Evolutionary conservation across 2,329 filamentous ascomycete species (phyloP), one percentile per base, ranked within the genome.

Genomic region (Sporothrix brasiliensis): DNA sequence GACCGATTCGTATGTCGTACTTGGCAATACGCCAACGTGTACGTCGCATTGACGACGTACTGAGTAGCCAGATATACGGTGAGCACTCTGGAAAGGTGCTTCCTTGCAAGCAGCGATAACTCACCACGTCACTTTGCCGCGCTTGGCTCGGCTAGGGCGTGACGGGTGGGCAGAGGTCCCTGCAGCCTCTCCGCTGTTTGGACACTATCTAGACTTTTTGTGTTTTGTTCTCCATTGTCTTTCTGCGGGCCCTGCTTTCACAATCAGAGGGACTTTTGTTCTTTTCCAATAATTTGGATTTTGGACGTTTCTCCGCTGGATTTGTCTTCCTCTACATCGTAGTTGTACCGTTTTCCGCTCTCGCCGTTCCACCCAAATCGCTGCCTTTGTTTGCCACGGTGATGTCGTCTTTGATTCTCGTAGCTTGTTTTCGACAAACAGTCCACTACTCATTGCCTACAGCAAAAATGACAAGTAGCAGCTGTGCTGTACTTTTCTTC

Each of bases 141-240:
- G 41, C 41, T 65, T 41, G 60, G 60, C 60, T 65, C 60, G 60
- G 60, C 41, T 50, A 34, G 7, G 44, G 16, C 24, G 19, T 34
- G 9, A 21, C 27, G 7, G 16, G 21, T 16, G 39, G 39, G 6
- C 13, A 44, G 39, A 24, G 19, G 34, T 2, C 47, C 16, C 13
- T 16, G 14, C 44, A 49, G 44, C 6, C 3, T 50, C 16, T 50
- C 39, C 24, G 58, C 21, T 39, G 44, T 14, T 63, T 56, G n/a
- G 53, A 9, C 27, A 56, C n/a, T 19, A 7, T 19, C 4, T 41
- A 41, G 39, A 41, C 41, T 3, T 49, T n/a, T 47, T 47, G 58
- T 61, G 21, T 30, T 41, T 34, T 27, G 6, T n/a, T 21, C 24
- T 65, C 39, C 41, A 44, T 7, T 44, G 44, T 47, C 41, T 44